Evolutionary conservation across 805 yeast genomes (phyloP), one percentile per base, ranked within the genome.

Genomic region (Yamadazyma takamatsuzukensis): DNA sequence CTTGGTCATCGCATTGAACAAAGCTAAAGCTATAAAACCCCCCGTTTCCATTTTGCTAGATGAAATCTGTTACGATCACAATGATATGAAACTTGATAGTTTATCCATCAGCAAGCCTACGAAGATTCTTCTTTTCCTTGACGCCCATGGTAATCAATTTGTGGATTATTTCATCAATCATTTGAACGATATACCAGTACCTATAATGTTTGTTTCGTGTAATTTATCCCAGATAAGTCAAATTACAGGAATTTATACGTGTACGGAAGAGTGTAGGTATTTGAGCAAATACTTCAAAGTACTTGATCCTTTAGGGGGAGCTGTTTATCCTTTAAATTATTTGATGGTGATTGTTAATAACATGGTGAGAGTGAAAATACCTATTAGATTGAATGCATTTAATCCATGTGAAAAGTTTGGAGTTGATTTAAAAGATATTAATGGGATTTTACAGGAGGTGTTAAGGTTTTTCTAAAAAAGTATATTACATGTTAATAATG

Each of bases 71-170:
- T 23, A 31, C 14, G 15, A 17, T 25, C 27, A 33, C 2, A 74
- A 32, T 46, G 97, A 93, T 30, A 77, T 90, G 58, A 89, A 97
- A 14, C 97, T 93, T 63, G 98, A 93, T 64, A 96, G 93, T 32
- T 79, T 89, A 33, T 14, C 16, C 4, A 25, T 24, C n/a, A 16
- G 14, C 7, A 19, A 22, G 22, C 33, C 40, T 4, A 15, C 46
- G 9, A 41, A 33, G 18, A 44, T 55, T 17, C 19, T 55, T 7
- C 37, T 59, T 26, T 59, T 60, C 30, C 34, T 59, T 13, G 63
- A 59, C 13, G 56, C 54, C 7, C 54, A 53, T 30, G 65, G 65
- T 5, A 59, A 59, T 33, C 61, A 57, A 25, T 53, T 37, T 28
- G 47, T 58, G 15, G 34, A 27, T 3, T 39, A 30, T 4, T 44